Base-by-base conservation (phyloP, 768 basidiomycete genomes). In the Paxillus rubicundulus region DNA sequence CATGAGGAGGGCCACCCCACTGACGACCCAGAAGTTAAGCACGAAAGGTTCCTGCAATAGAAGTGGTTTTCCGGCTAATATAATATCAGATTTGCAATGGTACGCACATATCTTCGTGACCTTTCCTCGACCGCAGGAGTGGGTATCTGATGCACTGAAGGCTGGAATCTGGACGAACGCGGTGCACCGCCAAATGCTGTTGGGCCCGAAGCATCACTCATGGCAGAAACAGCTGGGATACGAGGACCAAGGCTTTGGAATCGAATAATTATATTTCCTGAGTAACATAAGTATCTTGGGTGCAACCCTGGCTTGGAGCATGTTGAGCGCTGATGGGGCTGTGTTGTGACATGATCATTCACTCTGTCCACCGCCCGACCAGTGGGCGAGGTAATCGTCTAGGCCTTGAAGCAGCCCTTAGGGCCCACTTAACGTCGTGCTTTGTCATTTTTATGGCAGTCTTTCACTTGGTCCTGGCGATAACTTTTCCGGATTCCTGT, bases 111-210 rank as follows among this genome's bases (percentile, higher is more conserved):
- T 61, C 71, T 74, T 28, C 71, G 68, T 13, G 75, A 69, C 12
- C 70, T 70, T 45, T 69, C 62, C 21, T 61, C 61, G 28, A 56
- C 49, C 9, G 64, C 71, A 13, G 76, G 74, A 2, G 77, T 68
- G 13, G 82, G 82, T 57, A 83, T 81, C 24, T 77, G 65, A 46
- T 81, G 71, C 2, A 75, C 73, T 2, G 77, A 75, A 41, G 76
- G 75, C 52, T 71, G 72, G 59, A 75, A 77, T 53, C 69, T 68
- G 46, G 68, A 64, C 1, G 73, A 74, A 21, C 53, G 50, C 5
- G 60, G 61, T 27, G 50, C 42, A 20, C 16, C 17, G 17, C 18
- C 41, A 9, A 45, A 39, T 16, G 44, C 2, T 10, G 28, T 9
- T 37, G 46, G 42, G 12, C 24, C 45, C 2, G 50, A 37, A 2